Evolutionary conservation across 179 eudicot species (phyloP).

Genomic region (Beta macrorhiza): DNA sequence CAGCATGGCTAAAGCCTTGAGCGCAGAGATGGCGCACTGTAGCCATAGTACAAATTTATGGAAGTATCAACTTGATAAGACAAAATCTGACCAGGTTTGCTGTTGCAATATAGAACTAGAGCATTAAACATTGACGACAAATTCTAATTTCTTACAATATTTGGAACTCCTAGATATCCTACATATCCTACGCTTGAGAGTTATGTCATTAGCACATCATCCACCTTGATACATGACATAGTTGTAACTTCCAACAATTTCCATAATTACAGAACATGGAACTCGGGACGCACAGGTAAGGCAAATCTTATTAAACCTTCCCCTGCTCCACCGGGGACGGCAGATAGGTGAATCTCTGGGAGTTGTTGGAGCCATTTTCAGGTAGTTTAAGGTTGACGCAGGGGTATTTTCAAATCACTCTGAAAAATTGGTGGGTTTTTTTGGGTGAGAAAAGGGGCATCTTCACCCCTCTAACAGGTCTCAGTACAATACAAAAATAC

Average conservation of each 20-base stretch:
- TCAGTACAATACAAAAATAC: too few species aligned
- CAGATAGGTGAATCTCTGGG: too few species aligned
- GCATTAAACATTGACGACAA: not conserved
- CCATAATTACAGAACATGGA: not conserved
- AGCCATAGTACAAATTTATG: not conserved
- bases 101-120: not conserved
- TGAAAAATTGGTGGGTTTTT: too few species aligned
- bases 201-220: not conserved
- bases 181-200: not conserved
- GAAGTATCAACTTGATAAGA: not conserved
- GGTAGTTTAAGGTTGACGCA: too few species aligned
- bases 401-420: too few species aligned
- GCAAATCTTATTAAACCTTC: not conserved
- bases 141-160: not conserved
- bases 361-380: too few species aligned
- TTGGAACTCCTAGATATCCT: not conserved
- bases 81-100: not conserved
- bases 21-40: not conserved
- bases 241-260: not conserved
- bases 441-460: too few species aligned
- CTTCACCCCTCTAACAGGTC: too few species aligned
- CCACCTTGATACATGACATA: not conserved
- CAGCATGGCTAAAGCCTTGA: not conserved
- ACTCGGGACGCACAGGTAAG: not conserved
- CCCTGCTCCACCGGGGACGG: not conserved